phyloP scores from a whole-genome alignment of 257 asterid species.

The Eustoma russellianum region DNA sequence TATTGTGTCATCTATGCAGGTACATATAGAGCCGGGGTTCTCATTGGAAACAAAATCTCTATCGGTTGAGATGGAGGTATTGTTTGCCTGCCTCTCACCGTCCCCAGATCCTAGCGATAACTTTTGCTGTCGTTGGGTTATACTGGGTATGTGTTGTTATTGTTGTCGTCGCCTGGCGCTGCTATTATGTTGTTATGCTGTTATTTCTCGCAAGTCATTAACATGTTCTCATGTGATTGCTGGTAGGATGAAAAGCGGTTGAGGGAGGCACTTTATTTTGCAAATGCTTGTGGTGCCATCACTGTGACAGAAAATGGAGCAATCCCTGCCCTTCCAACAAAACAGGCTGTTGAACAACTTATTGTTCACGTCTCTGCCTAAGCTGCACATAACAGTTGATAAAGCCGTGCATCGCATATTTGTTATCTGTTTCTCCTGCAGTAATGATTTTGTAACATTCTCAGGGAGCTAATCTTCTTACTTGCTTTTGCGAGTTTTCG shows the following conservation, averaged over 20 bases:
- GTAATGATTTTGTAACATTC: background rate
- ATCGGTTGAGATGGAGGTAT: too few species aligned
- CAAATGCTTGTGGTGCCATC: slow-evolving; percentile 86
- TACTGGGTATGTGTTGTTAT: too few species aligned
- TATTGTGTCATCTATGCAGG: too few species aligned
- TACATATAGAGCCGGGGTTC: too few species aligned
- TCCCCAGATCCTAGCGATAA: too few species aligned
- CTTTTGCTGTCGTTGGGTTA: too few species aligned
- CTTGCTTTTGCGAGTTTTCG: too few species aligned
- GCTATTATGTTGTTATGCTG: background rate
- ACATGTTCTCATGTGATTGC: background rate
- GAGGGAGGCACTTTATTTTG: slow-evolving; percentile 61
- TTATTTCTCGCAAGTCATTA: background rate
- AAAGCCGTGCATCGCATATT: background rate
- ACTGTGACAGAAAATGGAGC: slow-evolving; percentile 81
- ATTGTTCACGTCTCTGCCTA: slow-evolving; percentile 26
- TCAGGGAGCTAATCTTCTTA: too few species aligned
- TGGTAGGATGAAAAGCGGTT: slow-evolving; percentile 59
- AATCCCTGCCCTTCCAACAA: slow-evolving; percentile 82
- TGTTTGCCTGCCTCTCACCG: too few species aligned
- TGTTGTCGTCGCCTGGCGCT: too few species aligned
- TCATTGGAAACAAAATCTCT: too few species aligned
- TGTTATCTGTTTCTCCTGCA: background rate
- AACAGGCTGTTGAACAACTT: slow-evolving; percentile 41
- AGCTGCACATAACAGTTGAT: background rate